Base-by-base conservation (phyloP, 192 early-diverging fungal species). In the Nowakowskiella sp. region DNA sequence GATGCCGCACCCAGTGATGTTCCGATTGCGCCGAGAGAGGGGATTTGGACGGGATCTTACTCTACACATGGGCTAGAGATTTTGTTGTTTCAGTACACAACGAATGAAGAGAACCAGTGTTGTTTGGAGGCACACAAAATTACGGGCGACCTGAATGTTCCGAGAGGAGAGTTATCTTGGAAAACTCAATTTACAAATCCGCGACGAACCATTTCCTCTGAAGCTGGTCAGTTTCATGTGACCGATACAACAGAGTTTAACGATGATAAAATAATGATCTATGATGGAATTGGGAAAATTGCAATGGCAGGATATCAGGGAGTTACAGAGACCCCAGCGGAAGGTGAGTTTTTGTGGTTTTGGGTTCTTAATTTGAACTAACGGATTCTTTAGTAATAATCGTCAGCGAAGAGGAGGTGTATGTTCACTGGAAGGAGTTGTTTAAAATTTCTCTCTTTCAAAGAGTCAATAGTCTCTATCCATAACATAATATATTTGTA, bases 71-170 rank as follows among this genome's bases (percentile, higher is more conserved):
- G n/a, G n/a, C n/a, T n/a, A n/a, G n/a, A n/a, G n/a, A n/a, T n/a
- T n/a, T n/a, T n/a, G n/a, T n/a, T n/a, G n/a, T n/a, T n/a, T n/a
- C n/a, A n/a, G n/a, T n/a, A n/a, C n/a, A n/a, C n/a, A n/a, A n/a
- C n/a, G n/a, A n/a, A n/a, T n/a, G n/a, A n/a, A n/a, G n/a, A n/a
- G n/a, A n/a, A n/a, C n/a, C n/a, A n/a, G n/a, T n/a, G n/a, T n/a
- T n/a, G n/a, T n/a, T n/a, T 50, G 49, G 4, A 24, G 25, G 33
- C 53, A 30, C 44, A 59, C 57, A 62, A 62, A 39, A 25, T 61
- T 1, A 64, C 61, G 19, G 66, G 66, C 10, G 66, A 68, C 47
- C 34, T 64, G n/a, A 68, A 68, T 31, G 66, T 68, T 3, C 66
- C 66, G 4, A 43, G 66, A 10, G 66, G 66, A 19, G 61, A 64